Percentiles rank a stretch among this genome's conserved stretches.
Conservation (phyloP, 2,329 filamentous ascomycete genomes). For the Apiospora phragmitis region DNA sequence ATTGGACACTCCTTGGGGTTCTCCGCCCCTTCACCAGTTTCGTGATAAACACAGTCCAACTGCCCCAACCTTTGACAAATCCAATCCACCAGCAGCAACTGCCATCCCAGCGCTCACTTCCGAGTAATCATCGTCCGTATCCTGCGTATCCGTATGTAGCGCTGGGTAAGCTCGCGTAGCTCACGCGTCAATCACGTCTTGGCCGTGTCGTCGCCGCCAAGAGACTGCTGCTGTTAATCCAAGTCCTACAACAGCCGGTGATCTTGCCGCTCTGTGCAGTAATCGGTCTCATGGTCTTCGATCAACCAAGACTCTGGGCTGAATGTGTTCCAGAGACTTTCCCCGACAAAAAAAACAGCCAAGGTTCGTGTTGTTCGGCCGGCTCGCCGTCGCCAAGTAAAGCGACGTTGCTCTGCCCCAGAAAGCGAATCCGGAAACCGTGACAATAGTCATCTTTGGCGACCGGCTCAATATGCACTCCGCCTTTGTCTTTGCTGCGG, state of each 20-base stretch:
- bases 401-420: neutral
- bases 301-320: neutral
- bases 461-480: neutral
- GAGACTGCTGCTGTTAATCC: neutral
- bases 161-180: neutral
- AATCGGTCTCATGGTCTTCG: neutral
- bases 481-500: neutral
- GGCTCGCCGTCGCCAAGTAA: neutral
- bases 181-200: neutral
- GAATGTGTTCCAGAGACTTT: neutral
- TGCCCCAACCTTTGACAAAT: neutral
- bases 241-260: neutral
- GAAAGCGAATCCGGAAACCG: neutral
- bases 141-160: neutral
- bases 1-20: neutral
- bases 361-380: neutral
- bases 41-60: neutral
- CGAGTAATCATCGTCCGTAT: neutral
- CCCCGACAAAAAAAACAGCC: neutral
- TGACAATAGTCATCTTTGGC: accelerated
- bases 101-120: neutral
- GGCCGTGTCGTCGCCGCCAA: neutral
- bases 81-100: neutral
- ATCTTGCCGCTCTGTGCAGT: too few species aligned
- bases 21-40: neutral